Evolutionary conservation across 2,329 filamentous ascomycete species (phyloP).

Genomic region (Phaeosphaeriaceae sp.): DNA sequence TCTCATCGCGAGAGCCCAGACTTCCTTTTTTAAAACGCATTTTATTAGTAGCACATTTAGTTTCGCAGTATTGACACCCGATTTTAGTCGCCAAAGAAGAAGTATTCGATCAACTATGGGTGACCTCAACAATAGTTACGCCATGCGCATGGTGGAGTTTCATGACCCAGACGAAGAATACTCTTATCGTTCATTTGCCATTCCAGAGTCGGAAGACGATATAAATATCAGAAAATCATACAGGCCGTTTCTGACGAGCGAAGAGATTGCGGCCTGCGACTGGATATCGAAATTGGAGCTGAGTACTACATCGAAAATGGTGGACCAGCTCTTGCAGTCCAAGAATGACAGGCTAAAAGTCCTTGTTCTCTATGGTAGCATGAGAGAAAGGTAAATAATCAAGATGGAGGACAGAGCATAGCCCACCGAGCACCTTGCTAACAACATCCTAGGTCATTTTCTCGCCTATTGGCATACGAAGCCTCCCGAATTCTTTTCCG

Average conservation of each 20-base stretch:
- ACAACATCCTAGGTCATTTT: slow-evolving; percentile 60
- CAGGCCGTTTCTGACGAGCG: slow-evolving; percentile 62
- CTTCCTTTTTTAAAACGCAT: too few relatives aligned
- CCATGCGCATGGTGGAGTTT: too few relatives aligned
- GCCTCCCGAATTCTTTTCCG: slow-evolving; percentile 69
- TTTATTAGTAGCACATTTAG: too few relatives aligned
- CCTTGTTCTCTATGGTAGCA: slow-evolving; percentile 66
- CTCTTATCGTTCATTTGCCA: slow-evolving; percentile 56
- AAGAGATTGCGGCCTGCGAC: slow-evolving; percentile 51
- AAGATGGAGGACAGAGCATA: too few relatives aligned
- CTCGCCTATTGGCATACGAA: slow-evolving; percentile 65
- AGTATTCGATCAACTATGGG: too few relatives aligned
- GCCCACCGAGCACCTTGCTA: slow-evolving; percentile 22
- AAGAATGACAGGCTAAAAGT: slow-evolving; percentile 58
- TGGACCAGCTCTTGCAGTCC: slow-evolving; percentile 53
- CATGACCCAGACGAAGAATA: too few relatives aligned
- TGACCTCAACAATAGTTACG: too few relatives aligned
- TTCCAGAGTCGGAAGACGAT: slow-evolving; percentile 57
- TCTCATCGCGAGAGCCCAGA: too few relatives aligned
- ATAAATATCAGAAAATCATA: slow-evolving; percentile 56
- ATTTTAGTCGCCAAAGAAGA: too few relatives aligned
- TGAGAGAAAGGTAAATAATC: slow-evolving; percentile 56
- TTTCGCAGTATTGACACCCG: too few relatives aligned
- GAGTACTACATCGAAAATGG: slow-evolving; percentile 59
- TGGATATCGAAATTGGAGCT: slow-evolving; percentile 66